These are phyloP conservation scores for Mycena alexandri DNA, from an alignment of 768 basidiomycete species.

Conservation along the genomic window DNA sequence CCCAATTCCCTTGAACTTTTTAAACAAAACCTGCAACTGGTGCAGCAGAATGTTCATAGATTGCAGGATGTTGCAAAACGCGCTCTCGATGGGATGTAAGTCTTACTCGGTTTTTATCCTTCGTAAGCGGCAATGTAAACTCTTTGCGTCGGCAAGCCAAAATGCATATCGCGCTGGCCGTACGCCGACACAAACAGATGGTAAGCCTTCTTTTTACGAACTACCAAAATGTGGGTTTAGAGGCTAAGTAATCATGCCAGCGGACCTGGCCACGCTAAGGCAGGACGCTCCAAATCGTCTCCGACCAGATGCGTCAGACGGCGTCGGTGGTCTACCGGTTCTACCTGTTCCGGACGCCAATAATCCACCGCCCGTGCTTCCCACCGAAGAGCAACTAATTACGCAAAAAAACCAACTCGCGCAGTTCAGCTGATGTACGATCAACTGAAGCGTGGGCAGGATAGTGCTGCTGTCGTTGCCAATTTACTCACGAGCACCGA, in stretches of 20 bases:
- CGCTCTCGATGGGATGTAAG: slow-evolving; percentile 68
- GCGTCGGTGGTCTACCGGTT: slow-evolving; percentile 76
- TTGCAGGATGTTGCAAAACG: slow-evolving; percentile 63
- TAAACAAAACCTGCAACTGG: slow-evolving; percentile 66
- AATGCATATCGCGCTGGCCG: slow-evolving; percentile 71
- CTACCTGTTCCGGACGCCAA: slow-evolving; percentile 43
- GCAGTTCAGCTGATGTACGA: slow-evolving; percentile 64
- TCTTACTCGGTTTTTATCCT: neutral
- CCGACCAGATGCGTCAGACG: slow-evolving; percentile 67
- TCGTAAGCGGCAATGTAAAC: neutral
- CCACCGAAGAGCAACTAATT: slow-evolving; percentile 62
- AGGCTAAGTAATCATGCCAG: slow-evolving; percentile 37
- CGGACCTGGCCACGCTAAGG: slow-evolving; percentile 63
- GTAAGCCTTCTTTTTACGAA: slow-evolving; percentile 48
- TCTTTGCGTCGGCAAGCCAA: slow-evolving; percentile 55
- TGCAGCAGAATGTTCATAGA: slow-evolving; percentile 61
- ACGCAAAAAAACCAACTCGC: slow-evolving; percentile 53
- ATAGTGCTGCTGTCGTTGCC: slow-evolving; percentile 66
- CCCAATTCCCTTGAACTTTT: slow-evolving; percentile 73
- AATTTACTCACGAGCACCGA: slow-evolving; percentile 21
- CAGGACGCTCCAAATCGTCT: slow-evolving; percentile 60
- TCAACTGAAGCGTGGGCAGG: slow-evolving; percentile 64
- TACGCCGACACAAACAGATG: slow-evolving; percentile 67
- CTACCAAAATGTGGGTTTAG: neutral
- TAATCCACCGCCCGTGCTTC: slow-evolving; percentile 42